Percentiles rank a stretch among this genome's conserved stretches.
Evolutionary conservation across 2,329 filamentous ascomycete genomes (phyloP).

Genomic region (Neobulgaria alba): DNA sequence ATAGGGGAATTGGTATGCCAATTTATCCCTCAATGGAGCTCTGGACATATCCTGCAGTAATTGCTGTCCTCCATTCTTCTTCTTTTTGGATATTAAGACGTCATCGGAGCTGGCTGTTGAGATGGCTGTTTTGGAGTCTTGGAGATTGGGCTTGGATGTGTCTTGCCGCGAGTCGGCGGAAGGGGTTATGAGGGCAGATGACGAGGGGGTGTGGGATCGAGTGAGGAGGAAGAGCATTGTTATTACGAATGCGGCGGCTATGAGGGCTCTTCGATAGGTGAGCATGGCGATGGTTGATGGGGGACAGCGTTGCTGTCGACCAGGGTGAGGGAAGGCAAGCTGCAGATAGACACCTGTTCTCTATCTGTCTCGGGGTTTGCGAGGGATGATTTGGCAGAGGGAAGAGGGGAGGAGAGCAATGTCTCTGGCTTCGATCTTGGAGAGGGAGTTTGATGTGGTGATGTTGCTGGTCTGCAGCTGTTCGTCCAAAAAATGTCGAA

Average conservation of each 20-base stretch:
- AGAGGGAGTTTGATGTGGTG: background rate
- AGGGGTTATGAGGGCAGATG: slow-evolving; percentile 5
- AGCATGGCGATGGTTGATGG: slow-evolving; percentile 48
- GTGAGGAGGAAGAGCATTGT: slow-evolving; percentile 62
- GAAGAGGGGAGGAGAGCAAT: no score
- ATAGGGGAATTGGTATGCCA: slow-evolving; percentile 92
- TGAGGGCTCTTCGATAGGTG: slow-evolving; percentile 66
- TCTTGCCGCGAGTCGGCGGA: slow-evolving; percentile 6
- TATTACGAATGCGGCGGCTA: slow-evolving; percentile 61
- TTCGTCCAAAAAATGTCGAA: background rate
- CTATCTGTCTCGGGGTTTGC: no score
- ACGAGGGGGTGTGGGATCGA: slow-evolving; percentile 36
- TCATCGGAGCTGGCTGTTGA: background rate
- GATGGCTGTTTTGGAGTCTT: slow-evolving; percentile 10
- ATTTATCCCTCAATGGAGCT: slow-evolving; percentile 68
- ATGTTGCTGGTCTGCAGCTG: background rate
- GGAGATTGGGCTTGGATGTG: slow-evolving; percentile 4
- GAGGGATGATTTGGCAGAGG: no score
- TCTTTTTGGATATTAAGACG: slow-evolving; percentile 5
- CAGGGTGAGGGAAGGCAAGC: background rate
- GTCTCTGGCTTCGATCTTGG: background rate
- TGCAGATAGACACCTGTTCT: background rate
- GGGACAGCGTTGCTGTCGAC: slow-evolving; percentile 6
- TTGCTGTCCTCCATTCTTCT: slow-evolving; percentile 18
- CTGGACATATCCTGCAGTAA: slow-evolving; percentile 49